Evolutionary conservation across 495 filamentous ascomycete genomes (phyloP), one percentile per base, ranked within the genome.

Genomic region (Neurospora sp.): DNA sequence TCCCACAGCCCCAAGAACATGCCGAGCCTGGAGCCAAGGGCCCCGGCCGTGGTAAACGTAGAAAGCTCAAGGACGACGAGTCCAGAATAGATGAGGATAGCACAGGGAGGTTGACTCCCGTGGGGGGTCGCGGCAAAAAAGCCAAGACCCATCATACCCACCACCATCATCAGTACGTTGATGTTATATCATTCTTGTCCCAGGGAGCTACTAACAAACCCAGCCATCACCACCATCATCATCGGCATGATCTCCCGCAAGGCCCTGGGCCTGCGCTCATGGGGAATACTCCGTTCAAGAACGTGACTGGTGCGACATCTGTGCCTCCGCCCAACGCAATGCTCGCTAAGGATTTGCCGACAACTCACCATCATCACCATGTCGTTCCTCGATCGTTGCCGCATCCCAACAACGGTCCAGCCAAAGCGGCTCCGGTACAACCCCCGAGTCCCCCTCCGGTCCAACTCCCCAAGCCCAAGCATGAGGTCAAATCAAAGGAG

Each of bases 171-270:
- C 87, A 88, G 87, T 90, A 85, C 82, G 85, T 84, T 54, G 69
- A 39, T 37, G 62, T 72, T 77, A 70, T 42, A 66, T 18, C 74
- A 31, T 73, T 38, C 71, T 77, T 27, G 75, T 74, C 12, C 73
- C 73, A 73, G 23, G 31, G 20, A 31, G 54, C 37, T 41, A 44
- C 82, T 78, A 79, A 81, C 66, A 69, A 70, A 69, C 69, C 31
- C 79, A 90, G 89, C 80, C 90, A 93, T 75, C 88, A 90, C 76
- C 93, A 94, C 74, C 92, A 95, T 79, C 92, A 92, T 77, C 90
- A 90, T 66, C 89, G 92, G 74, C 91, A 92, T 76, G 85, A 85
- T 59, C 84, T 88, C 71, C 90, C 93, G n/a, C 90, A 91, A 71
- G 78, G 81, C 40, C 74, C 85, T n/a, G 82, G 83, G 70, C 82